Percentiles rank a stretch among this genome's conserved stretches.
These are phyloP conservation scores for Neurospora sp. DNA, from an alignment of 2,329 filamentous ascomycete species.

Conservation along the genomic window DNA sequence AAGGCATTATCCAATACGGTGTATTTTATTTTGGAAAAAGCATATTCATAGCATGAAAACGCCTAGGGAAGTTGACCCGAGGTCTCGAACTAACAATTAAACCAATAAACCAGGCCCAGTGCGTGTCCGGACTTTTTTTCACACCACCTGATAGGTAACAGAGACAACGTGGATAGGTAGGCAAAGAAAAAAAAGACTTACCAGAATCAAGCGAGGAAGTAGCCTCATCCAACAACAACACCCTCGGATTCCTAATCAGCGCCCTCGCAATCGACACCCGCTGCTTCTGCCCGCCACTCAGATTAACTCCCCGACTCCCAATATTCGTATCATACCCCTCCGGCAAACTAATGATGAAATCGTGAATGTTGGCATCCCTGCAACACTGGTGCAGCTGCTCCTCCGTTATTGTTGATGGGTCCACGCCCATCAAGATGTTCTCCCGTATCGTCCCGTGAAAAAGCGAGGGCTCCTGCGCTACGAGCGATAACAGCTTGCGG, in stretches of 20 bases:
- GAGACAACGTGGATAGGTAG: background rate
- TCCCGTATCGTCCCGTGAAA: conserved; percentile 56
- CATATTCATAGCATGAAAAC: no score
- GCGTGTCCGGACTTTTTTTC: no score
- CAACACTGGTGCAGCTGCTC: conserved; percentile 43
- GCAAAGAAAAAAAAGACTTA: conserved; percentile 3
- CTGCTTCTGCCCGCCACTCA: conserved; percentile 64
- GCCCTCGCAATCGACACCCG: conserved; percentile 61
- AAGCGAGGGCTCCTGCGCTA: conserved; percentile 65
- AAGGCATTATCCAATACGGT: no score
- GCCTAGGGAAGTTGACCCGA: no score
- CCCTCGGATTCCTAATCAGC: conserved; percentile 52
- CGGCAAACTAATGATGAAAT: conserved; percentile 59
- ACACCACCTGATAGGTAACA: background rate
- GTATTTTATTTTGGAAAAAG: no score
- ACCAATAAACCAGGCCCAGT: no score
- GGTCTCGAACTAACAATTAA: no score
- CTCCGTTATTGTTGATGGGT: conserved; percentile 39
- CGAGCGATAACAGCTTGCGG: conserved; percentile 56
- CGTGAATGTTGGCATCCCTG: conserved; percentile 57
- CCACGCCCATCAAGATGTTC: conserved; percentile 58
- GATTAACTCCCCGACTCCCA: conserved; percentile 54
- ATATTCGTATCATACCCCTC: conserved; percentile 59
- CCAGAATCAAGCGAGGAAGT: conserved; percentile 57
- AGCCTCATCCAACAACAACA: conserved; percentile 64